Percentiles rank a stretch among this genome's conserved stretches.
phyloP scores from a whole-genome alignment of 495 filamentous ascomycete species.

The Aspergillus cristatus region DNA sequence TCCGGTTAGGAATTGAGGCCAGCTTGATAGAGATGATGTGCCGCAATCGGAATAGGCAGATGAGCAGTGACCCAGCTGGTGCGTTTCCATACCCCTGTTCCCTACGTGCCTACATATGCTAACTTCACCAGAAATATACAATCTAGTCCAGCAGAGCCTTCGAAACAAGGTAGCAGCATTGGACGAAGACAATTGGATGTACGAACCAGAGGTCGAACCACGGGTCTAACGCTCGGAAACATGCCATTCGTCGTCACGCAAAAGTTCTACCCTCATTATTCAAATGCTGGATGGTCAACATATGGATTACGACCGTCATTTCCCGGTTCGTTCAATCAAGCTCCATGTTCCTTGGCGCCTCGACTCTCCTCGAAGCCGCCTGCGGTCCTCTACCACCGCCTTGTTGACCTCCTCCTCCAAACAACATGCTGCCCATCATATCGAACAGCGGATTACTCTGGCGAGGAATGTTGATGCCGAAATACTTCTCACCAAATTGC shows the following conservation, averaged over 20 bases:
- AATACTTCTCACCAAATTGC: constrained; percentile 92
- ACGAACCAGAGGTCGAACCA: constrained; percentile 56
- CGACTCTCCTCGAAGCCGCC: constrained; percentile 33
- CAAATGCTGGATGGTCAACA: background rate
- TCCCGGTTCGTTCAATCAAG: constrained; percentile 35
- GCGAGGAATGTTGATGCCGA: constrained; percentile 80
- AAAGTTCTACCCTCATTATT: background rate
- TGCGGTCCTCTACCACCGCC: constrained; percentile 29
- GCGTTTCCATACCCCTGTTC: constrained; percentile 11
- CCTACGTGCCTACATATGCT: constrained; percentile 1
- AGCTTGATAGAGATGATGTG: constrained; percentile 43
- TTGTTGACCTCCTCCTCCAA: constrained; percentile 45
- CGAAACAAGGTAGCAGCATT: constrained; percentile 61
- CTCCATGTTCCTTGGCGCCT: constrained; percentile 42
- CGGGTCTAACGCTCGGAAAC: constrained; percentile 12
- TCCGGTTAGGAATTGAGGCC: constrained; percentile 36
- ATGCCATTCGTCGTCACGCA: constrained; percentile 16
- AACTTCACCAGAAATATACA: constrained; percentile 51
- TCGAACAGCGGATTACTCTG: constrained; percentile 87
- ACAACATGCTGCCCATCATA: constrained; percentile 95
- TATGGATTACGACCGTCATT: constrained; percentile 2
- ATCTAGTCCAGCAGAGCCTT: constrained; percentile 61
- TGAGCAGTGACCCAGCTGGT: constrained; percentile 60
- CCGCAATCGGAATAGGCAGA: constrained; percentile 52
- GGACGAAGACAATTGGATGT: constrained; percentile 87